phyloP scores from a whole-genome alignment of 148 eudicot species.

The Vaccinium myrtillus region DNA sequence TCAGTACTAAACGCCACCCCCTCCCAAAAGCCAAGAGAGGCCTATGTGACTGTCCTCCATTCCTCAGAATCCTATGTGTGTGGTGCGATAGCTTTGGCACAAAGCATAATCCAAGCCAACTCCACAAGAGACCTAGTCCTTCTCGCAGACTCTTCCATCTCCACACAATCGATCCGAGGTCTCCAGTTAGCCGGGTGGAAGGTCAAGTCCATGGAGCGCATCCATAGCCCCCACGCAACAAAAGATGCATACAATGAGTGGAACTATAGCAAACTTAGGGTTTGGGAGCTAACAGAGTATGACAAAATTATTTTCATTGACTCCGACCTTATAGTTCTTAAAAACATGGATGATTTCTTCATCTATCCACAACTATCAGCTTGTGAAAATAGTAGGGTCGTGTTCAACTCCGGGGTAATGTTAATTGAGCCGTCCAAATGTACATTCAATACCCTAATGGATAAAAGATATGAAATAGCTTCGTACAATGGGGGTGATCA shows the following conservation, averaged over 20 bases:
- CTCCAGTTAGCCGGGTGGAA: conserved; percentile 65
- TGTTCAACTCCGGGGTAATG: conserved; percentile 72
- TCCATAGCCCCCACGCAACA: conserved; percentile 47
- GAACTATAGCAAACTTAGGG: conserved; percentile 72
- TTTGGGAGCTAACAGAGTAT: conserved; percentile 65
- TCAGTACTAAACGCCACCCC: neutral
- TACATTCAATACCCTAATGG: conserved; percentile 46
- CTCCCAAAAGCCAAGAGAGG: conserved; percentile 35
- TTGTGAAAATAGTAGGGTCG: conserved; percentile 26
- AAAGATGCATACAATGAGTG: conserved; percentile 46
- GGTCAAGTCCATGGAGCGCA: conserved; percentile 43
- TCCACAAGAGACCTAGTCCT: conserved; percentile 60
- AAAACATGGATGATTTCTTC: conserved; percentile 57
- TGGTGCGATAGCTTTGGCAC: conserved; percentile 72
- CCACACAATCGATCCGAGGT: conserved; percentile 39
- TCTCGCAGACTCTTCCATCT: conserved; percentile 52
- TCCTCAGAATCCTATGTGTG: conserved; percentile 65
- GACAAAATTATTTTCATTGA: conserved; percentile 61
- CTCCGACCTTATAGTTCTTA: conserved; percentile 47
- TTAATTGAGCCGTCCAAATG: conserved; percentile 65
- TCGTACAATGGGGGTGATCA: conserved; percentile 76
- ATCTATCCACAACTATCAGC: conserved; percentile 58
- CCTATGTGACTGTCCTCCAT: conserved; percentile 69
- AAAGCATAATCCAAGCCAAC: conserved; percentile 61
- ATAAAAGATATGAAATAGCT: conserved; percentile 19